Conservation (phyloP, 345 rosid species). For the Dipteronia dyeriana region DNA sequence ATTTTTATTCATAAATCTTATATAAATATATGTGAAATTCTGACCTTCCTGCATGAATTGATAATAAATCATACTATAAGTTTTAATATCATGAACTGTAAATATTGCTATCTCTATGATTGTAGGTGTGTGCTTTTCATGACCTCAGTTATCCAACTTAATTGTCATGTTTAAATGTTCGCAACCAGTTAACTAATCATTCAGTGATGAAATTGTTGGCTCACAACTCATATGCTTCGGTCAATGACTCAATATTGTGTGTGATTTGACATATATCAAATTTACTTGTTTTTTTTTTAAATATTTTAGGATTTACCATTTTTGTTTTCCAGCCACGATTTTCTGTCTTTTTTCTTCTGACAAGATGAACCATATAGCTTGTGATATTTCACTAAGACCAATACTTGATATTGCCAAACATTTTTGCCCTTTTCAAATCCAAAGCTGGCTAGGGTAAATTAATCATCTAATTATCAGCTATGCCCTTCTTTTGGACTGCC, state of each 20-base stretch:
- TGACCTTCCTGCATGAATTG: not conserved
- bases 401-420: not conserved
- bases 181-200: not conserved
- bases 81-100: not conserved
- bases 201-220: not conserved
- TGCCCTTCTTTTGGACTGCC: not conserved
- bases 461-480: not conserved
- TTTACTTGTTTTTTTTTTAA: not conserved
- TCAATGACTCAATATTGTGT: not conserved
- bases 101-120: conserved; percentile 6
- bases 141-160: not conserved
- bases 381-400: not conserved
- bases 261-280: not conserved
- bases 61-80: not conserved
- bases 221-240: not conserved
- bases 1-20: not conserved
- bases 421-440: not conserved
- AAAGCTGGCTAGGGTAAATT: not conserved
- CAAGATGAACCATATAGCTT: not conserved
- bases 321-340: too few species aligned
- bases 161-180: not conserved
- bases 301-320: not conserved
- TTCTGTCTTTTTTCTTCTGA: not conserved
- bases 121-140: conserved; percentile 3
- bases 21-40: not conserved